Conservation (phyloP, 2,329 filamentous ascomycete genomes). For the Passalora sequoiae region DNA sequence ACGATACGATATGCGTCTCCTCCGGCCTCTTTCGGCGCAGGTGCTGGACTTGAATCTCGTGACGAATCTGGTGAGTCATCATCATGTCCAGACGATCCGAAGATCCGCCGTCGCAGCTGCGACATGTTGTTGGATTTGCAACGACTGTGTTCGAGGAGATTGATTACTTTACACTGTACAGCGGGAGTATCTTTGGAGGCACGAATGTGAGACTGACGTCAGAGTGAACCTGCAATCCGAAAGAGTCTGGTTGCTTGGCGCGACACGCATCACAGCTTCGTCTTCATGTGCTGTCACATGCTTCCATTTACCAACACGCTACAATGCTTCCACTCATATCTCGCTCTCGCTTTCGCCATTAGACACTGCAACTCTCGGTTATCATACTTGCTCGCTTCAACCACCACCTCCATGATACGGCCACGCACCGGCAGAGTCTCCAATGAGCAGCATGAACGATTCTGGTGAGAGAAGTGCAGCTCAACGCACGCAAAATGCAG, state of each 20-base stretch:
- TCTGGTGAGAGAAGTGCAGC: too few relatives aligned
- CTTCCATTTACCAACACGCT: neutral
- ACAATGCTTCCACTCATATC: neutral
- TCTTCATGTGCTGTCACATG: conserved; percentile 6
- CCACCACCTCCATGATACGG: neutral
- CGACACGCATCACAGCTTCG: neutral
- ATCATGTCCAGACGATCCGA: conserved; percentile 22
- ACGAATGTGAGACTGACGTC: too few relatives aligned
- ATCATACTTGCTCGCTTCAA: too few relatives aligned
- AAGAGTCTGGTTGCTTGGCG: neutral
- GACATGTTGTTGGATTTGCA: conserved; percentile 29
- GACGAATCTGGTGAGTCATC: conserved; percentile 33
- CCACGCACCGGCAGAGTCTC: neutral
- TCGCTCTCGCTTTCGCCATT: too few relatives aligned
- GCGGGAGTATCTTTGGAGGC: too few relatives aligned
- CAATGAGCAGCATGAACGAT: conserved; percentile 3
- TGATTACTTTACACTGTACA: too few relatives aligned
- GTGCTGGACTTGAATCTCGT: conserved; percentile 38
- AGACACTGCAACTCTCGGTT: too few relatives aligned
- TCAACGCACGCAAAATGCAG: conserved; percentile 10
- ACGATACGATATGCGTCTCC: conserved; percentile 46
- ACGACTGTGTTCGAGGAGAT: too few relatives aligned
- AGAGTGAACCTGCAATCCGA: neutral
- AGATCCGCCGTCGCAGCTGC: conserved; percentile 33
- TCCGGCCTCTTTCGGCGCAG: conserved; percentile 29